Evolutionary conservation across 768 basidiomycete species (phyloP), one percentile per base, ranked within the genome.

Genomic region (Cystobasidium onofrii): DNA sequence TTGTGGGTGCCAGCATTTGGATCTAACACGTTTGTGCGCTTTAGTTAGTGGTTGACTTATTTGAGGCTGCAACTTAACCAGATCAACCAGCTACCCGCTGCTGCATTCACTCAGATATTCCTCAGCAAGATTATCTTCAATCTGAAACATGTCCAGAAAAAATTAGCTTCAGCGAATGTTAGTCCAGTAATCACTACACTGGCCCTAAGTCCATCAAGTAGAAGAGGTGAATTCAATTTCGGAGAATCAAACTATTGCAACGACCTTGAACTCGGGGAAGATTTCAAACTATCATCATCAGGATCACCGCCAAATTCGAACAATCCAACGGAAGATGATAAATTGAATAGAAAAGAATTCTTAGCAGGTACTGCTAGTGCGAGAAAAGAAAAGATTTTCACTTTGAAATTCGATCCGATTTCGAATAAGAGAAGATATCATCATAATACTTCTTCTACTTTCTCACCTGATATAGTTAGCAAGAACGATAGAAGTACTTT

Each of bases 31-130:
- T n/a, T n/a, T n/a, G n/a, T n/a, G n/a, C n/a, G n/a, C n/a, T n/a
- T n/a, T n/a, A n/a, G n/a, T n/a, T n/a, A n/a, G n/a, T n/a, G n/a
- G n/a, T n/a, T n/a, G n/a, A n/a, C n/a, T n/a, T n/a, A n/a, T n/a
- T n/a, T n/a, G n/a, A n/a, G n/a, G n/a, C n/a, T n/a, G n/a, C n/a
- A n/a, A n/a, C n/a, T n/a, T n/a, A n/a, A n/a, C n/a, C n/a, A 74
- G 25, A 55, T 76, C 73, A 71, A 71, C 50, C 60, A 57, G 33
- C 62, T 74, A 34, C 69, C 73, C 20, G 31, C 75, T 7, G 44
- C 73, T 46, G 63, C 41, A 54, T 34, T 76, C 61, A 74, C 76
- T 34, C 76, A 77, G 57, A 70, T 76, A 33, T 62, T 77, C 64
- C 64, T 76, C n/a, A n/a, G 66, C 13, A 61, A 67, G 54, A 64